Base-by-base conservation (phyloP, 495 filamentous ascomycete genomes). In the Tirmania nivea region DNA sequence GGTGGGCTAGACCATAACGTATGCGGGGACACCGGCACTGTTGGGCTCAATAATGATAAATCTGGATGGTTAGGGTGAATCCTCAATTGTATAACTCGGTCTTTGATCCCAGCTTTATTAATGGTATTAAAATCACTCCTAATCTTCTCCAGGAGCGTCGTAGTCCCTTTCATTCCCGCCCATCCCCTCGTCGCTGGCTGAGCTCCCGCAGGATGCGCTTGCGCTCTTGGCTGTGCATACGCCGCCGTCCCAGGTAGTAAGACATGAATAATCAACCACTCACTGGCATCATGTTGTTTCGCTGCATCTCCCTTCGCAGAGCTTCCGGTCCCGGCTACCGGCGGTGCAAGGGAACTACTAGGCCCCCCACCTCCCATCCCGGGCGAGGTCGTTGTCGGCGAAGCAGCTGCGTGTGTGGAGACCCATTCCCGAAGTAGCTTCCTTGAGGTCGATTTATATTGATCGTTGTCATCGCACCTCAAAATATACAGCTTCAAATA, bases 191-290 rank as follows among this genome's bases (percentile, higher is more conserved):
- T 60, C 35, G 64, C 71, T 69, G 61, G 73, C 64, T 31, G 25
- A 5, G 68, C 53, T 2, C 64, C 59, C 0, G 66, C 66, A 9
- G 68, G 71, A 52, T 68, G 61, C 1, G 39, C 39, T 4, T 14
- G 17, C 39, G 39, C 39, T 9, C 80, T 70, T 10, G 81, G 79
- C 63, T 84, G 80, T 11, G 78, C 78, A 45, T 84, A 75, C 2
- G 84, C 80, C 20, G 76, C 70, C 14, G 85, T 89, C 58, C 86
- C 84, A 14, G 83, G 78, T 49, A 90, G 74, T 14, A 92, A 78
- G 52, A 97, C 80, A 64, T 96, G 90, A 10, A 97, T 60, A 53
- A 97, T 86, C 16, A 97, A 72, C 89, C 89, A 97, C 63, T 97
- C 92, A 62, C 83, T 94, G 4, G 92, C 92, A 70, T 96, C 92